These are phyloP conservation scores for Carallia pectinifolia DNA, from an alignment of 345 rosid genomes.

Conservation along the genomic window DNA sequence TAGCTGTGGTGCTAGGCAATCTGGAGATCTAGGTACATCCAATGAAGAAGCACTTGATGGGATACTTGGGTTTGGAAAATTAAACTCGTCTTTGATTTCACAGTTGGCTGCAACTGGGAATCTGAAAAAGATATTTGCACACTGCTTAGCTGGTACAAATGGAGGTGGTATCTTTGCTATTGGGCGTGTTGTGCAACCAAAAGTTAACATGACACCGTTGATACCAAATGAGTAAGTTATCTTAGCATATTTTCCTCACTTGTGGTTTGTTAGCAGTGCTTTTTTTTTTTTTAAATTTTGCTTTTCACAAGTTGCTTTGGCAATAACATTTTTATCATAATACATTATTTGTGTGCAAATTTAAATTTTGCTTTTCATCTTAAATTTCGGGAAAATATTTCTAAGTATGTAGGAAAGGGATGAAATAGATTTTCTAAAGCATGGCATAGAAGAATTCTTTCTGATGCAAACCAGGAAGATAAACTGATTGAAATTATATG, in stretches of 20 bases:
- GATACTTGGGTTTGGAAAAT: constrained; percentile 95
- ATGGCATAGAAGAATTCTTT: no score
- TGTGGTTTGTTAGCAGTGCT: neutral
- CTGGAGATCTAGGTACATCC: constrained; percentile 73
- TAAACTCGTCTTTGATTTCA: constrained; percentile 89
- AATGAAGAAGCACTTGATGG: constrained; percentile 95
- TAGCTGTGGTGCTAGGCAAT: constrained; percentile 91
- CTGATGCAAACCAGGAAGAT: no score
- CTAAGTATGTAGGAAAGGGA: no score
- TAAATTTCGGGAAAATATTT: no score
- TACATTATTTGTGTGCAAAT: no score
- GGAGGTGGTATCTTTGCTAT: constrained; percentile 99
- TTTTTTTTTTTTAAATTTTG: neutral
- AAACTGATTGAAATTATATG: no score
- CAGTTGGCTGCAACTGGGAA: constrained; percentile 83
- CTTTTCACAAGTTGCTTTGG: neutral
- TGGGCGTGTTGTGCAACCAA: constrained; percentile 92
- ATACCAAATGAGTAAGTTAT: constrained; percentile 81
- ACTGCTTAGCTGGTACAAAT: constrained; percentile 89
- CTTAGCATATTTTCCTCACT: neutral
- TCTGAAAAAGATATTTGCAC: constrained; percentile 91
- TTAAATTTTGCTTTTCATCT: no score
- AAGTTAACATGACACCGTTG: constrained; percentile 89
- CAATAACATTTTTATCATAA: neutral
- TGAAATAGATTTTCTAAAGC: no score